Conservation (phyloP, 1,284 basidiomycete genomes). For the Cryptococcus maquisensis region DNA sequence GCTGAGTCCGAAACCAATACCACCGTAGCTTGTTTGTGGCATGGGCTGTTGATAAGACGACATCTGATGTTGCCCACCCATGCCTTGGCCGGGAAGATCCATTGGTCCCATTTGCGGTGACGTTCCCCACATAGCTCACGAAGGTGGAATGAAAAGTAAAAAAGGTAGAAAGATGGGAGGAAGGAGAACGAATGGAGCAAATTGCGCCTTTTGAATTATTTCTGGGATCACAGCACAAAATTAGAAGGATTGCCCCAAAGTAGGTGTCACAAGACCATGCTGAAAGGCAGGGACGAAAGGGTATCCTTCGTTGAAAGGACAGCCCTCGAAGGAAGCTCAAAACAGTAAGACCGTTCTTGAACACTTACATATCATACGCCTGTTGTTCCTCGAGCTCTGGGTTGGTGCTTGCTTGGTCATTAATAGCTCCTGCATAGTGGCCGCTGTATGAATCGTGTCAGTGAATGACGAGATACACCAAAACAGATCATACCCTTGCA, state of each 20-base stretch:
- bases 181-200: neutral
- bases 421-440: neutral
- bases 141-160: neutral
- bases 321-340: neutral
- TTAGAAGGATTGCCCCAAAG: neutral
- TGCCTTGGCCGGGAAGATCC: conserved; percentile 10
- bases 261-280: neutral
- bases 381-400: neutral
- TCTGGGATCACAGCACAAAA: neutral
- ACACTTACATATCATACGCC: conserved; percentile 8
- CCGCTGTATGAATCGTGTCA: neutral
- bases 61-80: conserved; percentile 6
- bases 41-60: conserved; percentile 14
- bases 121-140: conserved; percentile 15
- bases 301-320: conserved; percentile 6
- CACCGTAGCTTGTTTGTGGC: conserved; percentile 24
- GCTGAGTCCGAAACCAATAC: conserved; percentile 32
- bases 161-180: neutral
- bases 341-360: neutral
- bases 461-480: neutral
- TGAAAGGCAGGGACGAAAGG: conserved; percentile 1
- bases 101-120: conserved; percentile 11
- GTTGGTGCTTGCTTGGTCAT: neutral
- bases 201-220: neutral
- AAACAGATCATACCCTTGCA: neutral